phyloP scores from a whole-genome alignment of 1,284 basidiomycete species.

The Moesziomyces sp. region DNA sequence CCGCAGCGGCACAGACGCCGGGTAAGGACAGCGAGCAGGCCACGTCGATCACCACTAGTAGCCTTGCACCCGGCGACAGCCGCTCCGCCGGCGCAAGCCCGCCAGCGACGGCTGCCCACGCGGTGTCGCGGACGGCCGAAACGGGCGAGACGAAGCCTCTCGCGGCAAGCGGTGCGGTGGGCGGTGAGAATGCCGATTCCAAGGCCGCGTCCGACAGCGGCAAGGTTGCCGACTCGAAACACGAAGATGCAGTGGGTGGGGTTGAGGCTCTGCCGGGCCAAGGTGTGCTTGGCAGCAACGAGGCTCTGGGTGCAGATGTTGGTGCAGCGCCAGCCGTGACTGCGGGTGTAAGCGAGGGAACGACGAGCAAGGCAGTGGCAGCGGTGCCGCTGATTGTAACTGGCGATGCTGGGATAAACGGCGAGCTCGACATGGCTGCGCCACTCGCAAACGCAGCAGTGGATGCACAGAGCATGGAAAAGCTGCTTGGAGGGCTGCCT shows the following conservation, averaged over 20 bases:
- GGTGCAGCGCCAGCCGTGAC: not conserved
- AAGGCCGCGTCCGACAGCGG: not conserved
- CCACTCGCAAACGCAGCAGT: constrained; percentile 9
- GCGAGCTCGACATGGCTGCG: constrained; percentile 23
- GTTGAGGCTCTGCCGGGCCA: not conserved
- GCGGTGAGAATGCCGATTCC: not conserved
- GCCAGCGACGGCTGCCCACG: constrained; percentile 3
- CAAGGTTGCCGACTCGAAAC: not conserved
- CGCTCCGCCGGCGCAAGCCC: constrained; percentile 37
- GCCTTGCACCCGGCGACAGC: constrained; percentile 43
- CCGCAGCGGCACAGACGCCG: constrained; percentile 21
- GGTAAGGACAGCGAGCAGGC: constrained; percentile 46
- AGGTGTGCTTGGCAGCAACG: not conserved
- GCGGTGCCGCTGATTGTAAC: constrained; percentile 26
- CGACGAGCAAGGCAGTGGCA: constrained; percentile 5
- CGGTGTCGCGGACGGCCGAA: not conserved
- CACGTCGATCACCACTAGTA: constrained; percentile 38
- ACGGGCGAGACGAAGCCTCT: too few relatives aligned
- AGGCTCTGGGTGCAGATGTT: too few relatives aligned
- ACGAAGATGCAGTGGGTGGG: not conserved
- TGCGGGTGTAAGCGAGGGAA: not conserved
- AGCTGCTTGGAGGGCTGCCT: constrained; percentile 29
- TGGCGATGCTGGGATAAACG: constrained; percentile 11
- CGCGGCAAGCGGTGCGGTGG: too few relatives aligned
- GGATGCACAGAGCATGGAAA: constrained; percentile 31